Conservation (phyloP, 371 early-diverging fungal species). For the Mortierella sp. region DNA sequence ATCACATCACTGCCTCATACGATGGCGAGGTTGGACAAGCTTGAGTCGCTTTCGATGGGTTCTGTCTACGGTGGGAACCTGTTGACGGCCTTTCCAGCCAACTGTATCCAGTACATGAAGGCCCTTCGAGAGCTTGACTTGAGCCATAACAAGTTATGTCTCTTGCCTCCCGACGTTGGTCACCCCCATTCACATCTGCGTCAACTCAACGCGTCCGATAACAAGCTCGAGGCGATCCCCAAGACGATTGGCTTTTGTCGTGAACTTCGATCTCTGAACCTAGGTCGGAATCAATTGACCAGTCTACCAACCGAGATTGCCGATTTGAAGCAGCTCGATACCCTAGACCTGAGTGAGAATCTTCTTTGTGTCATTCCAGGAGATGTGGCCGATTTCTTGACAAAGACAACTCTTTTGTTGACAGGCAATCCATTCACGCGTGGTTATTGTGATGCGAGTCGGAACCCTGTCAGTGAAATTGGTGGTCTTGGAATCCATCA, state of each 20-base stretch:
- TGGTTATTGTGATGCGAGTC: constrained; percentile 40
- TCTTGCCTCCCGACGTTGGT: constrained; percentile 59
- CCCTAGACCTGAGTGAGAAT: constrained; percentile 72
- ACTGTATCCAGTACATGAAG: constrained; percentile 58
- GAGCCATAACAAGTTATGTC: constrained; percentile 61
- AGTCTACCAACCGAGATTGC: constrained; percentile 69
- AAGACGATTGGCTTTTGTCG: constrained; percentile 61
- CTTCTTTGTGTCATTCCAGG: constrained; percentile 69
- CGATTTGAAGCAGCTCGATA: constrained; percentile 59
- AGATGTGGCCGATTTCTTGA: constrained; percentile 66
- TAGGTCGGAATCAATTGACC: constrained; percentile 68
- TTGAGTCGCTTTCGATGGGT: constrained; percentile 68
- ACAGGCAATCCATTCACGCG: constrained; percentile 73
- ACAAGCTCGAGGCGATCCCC: constrained; percentile 69
- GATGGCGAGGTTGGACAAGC: constrained; percentile 50
- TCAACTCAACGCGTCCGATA: constrained; percentile 57
- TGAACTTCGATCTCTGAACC: constrained; percentile 58
- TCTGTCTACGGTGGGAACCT: constrained; percentile 70
- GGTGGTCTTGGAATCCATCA: constrained; percentile 37
- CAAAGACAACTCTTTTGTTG: constrained; percentile 61
- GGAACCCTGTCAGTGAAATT: constrained; percentile 38
- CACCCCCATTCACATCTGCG: constrained; percentile 53
- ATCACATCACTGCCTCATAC: constrained; percentile 59
- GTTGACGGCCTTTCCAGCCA: constrained; percentile 57
- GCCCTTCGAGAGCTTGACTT: constrained; percentile 63